Evolutionary conservation across 352 stramenopile genomes (phyloP).

Genomic region (Hyaloperonospora brassicae): DNA sequence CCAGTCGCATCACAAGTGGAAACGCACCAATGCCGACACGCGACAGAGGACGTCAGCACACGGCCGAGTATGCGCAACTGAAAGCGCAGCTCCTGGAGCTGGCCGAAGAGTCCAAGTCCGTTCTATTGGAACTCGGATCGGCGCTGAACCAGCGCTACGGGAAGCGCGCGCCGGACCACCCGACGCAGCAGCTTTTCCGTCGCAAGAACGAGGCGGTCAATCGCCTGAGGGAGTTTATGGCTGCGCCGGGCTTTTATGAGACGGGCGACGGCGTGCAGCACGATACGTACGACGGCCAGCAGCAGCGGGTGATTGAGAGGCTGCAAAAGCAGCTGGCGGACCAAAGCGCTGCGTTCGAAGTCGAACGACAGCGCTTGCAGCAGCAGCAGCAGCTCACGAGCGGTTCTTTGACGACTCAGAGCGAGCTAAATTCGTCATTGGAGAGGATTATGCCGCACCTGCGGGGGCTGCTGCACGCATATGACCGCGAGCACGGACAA

Average conservation of each 20-base stretch:
- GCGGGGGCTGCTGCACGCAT: conserved; percentile 6
- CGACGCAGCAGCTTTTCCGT: conserved; percentile 11
- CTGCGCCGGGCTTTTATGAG: not conserved
- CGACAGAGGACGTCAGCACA: not conserved
- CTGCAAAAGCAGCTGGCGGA: conserved; percentile 13
- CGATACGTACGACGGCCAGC: not conserved
- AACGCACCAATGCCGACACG: not conserved
- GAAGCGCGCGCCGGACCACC: conserved; percentile 3
- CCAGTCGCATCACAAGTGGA: too few relatives aligned
- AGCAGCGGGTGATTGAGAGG: conserved; percentile 3
- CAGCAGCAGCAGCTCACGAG: conserved; percentile 7
- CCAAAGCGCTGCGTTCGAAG: conserved; percentile 6
- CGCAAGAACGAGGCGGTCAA: conserved; percentile 14
- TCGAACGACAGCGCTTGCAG: conserved; percentile 11
- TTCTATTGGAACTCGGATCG: conserved; percentile 4
- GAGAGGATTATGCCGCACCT: conserved; percentile 11
- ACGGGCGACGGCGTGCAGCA: not conserved
- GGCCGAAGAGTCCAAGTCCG: conserved; percentile 7
- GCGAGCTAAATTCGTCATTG: conserved; percentile 7
- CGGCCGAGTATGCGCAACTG: not conserved
- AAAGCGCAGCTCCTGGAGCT: conserved; percentile 6
- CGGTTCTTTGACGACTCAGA: conserved; percentile 2
- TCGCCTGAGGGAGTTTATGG: conserved; percentile 9
- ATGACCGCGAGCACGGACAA: conserved; percentile 11
- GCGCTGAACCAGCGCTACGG: conserved; percentile 10